A percentile compares a stretch with the other conserved stretches of the same genome.
Evolutionary conservation across 805 yeast genomes (phyloP).

Genomic region (Saccharomycopsis fibuligera): DNA sequence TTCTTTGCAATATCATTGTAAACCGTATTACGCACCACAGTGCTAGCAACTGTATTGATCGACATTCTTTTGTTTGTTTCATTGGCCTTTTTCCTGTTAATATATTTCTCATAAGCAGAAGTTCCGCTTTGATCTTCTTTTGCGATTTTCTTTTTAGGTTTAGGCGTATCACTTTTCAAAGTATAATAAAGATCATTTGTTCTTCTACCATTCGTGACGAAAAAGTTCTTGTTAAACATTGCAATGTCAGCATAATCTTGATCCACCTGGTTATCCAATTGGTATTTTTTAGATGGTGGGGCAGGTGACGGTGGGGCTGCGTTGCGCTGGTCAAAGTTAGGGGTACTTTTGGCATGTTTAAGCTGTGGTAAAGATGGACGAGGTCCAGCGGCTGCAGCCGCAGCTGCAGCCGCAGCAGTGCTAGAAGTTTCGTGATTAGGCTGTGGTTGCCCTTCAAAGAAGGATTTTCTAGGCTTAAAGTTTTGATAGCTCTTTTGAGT

Average conservation of each 20-base stretch:
- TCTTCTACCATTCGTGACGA: conserved; percentile 20
- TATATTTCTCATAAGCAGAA: conserved; percentile 11
- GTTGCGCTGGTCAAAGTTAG: background rate
- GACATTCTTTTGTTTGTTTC: conserved; percentile 12
- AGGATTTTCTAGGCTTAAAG: too few species aligned
- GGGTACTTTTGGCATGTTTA: background rate
- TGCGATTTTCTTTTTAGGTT: background rate
- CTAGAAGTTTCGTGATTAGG: background rate
- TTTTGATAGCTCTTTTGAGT: too few species aligned
- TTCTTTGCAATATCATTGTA: conserved; percentile 9
- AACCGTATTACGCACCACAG: conserved; percentile 14
- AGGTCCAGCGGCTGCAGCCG: too few species aligned
- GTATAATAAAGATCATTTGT: conserved; percentile 19
- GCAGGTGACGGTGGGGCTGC: too few species aligned
- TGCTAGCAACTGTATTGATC: conserved; percentile 7
- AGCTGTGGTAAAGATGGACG: background rate
- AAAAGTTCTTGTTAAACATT: conserved; percentile 19
- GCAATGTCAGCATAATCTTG: conserved; percentile 21
- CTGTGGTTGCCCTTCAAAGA: too few species aligned
- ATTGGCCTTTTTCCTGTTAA: background rate
- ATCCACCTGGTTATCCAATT: conserved; percentile 17
- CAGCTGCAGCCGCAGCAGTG: too few species aligned
- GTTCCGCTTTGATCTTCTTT: background rate
- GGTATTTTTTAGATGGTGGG: conserved; percentile 1
- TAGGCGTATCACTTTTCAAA: background rate